Evolutionary conservation across 2,329 filamentous ascomycete species (phyloP), one percentile per base, ranked within the genome.

Genomic region (Cercospora sp.): DNA sequence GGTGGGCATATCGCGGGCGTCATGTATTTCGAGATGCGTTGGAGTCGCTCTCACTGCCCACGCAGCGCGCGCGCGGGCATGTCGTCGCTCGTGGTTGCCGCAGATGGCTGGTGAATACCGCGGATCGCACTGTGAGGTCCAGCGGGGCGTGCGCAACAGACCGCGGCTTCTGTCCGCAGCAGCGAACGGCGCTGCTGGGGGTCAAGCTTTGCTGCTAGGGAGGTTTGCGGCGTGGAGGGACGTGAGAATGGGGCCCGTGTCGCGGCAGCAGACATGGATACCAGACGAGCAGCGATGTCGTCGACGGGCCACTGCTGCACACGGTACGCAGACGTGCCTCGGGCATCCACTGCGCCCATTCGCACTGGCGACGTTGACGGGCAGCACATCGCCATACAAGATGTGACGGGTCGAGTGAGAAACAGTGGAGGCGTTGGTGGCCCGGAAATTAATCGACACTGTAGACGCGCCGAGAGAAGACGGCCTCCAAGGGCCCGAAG

Each of bases 381-480:
- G 59, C 36, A 40, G 60, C 36, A 51, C 23, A 60, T 33, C 26
- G 31, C 55, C 28, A 33, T 33, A 58, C 26, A 30, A 53, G 2
- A 13, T n/a, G 55, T 30, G 55, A 33, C 9, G 26, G 20, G 28
- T 31, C 10, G 40, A 61, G 20, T 51, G 60, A 51, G 40, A 60
- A 33, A 40, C 53, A 48, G 36, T 60, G 57, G 36, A 65, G 57
- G 57, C 57, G 64, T 55, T 65, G 42, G 40, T 55, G 53, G 18
- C 33, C 36, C 57, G 64, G 58, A 60, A 65, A 60, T 65, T 65
- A 55, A 18, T 63, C 53, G 62, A 64, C 62, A 12, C 36, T 64
- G 51, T 31, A 58, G 62, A 64, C 62, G 61, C 61, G 62, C 62
- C 62, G 62, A 64, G 62, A 59, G 51, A 42, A 28, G 62, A 64